A percentile compares a stretch with the other conserved stretches of the same genome.
Conservation (phyloP, 139 green algal species). For the Chlamydomonas incerta region DNA sequence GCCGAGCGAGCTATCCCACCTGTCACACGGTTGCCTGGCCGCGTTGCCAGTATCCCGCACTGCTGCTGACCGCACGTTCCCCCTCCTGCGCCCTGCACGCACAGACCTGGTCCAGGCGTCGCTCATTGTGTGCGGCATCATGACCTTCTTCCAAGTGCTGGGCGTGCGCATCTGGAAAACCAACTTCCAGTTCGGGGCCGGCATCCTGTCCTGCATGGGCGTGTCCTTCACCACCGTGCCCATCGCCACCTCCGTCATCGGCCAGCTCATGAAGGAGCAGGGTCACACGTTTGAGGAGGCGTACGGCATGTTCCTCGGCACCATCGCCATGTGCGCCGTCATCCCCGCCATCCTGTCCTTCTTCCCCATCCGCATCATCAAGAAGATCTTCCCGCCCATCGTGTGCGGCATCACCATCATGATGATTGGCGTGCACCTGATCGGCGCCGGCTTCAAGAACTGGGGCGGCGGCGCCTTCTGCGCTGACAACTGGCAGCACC, state of each 20-base stretch:
- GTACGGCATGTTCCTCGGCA: conserved; percentile 81
- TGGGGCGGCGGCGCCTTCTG: conserved; percentile 85
- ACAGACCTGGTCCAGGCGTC: conserved; percentile 60
- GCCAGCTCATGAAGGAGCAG: conserved; percentile 38
- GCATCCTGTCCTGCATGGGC: conserved; percentile 75
- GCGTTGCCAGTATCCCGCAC: too few species aligned
- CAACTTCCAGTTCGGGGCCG: conserved; percentile 56
- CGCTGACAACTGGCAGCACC: conserved; percentile 64
- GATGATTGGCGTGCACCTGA: conserved; percentile 76
- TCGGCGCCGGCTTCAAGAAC: conserved; percentile 73
- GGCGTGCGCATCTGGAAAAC: conserved; percentile 36
- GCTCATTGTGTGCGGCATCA: conserved; percentile 74
- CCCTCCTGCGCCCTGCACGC: too few species aligned
- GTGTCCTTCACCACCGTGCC: conserved; percentile 76
- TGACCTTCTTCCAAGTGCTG: conserved; percentile 53
- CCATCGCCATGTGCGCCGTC: conserved; percentile 63
- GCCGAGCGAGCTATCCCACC: too few species aligned
- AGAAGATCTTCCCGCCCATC: conserved; percentile 70
- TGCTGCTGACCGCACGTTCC: too few species aligned
- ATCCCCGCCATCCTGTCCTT: conserved; percentile 76
- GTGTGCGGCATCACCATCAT: conserved; percentile 75
- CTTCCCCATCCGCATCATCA: conserved; percentile 64
- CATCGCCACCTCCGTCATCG: conserved; percentile 52
- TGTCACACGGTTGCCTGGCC: too few species aligned
- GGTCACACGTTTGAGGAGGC: conserved; percentile 59